Evolutionary conservation across 1,139 yeast genomes (phyloP).

Genomic region (Protomyces macrosporus): DNA sequence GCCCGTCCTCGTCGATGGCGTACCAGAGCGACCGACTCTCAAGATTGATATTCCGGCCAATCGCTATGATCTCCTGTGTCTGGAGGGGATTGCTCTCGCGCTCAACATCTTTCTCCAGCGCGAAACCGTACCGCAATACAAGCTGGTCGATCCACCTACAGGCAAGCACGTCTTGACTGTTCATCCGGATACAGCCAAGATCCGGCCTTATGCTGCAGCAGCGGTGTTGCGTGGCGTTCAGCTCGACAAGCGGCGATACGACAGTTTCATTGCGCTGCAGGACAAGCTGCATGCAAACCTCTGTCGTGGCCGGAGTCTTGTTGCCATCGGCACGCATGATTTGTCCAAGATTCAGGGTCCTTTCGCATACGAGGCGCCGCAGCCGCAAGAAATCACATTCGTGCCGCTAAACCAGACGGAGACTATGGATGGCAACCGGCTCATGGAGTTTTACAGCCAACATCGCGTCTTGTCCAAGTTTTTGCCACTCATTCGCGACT

Average conservation of each 20-base stretch:
- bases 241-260: slow-evolving; percentile 79
- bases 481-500: slow-evolving; percentile 79
- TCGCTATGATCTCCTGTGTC: slow-evolving; percentile 94
- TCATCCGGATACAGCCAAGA: slow-evolving; percentile 45
- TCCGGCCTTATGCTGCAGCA: slow-evolving; percentile 92
- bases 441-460: slow-evolving; percentile 82
- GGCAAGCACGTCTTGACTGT: slow-evolving; percentile 9
- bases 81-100: slow-evolving; percentile 96
- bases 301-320: slow-evolving; percentile 94
- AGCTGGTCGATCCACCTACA: slow-evolving; percentile 51
- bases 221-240: slow-evolving; percentile 80
- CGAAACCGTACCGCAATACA: slow-evolving; percentile 59
- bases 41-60: slow-evolving; percentile 98
- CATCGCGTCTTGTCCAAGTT: slow-evolving; percentile 87
- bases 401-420: slow-evolving; percentile 80
- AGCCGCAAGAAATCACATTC: slow-evolving; percentile 72
- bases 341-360: slow-evolving; percentile 76
- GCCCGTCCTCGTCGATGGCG: slow-evolving; percentile 47
- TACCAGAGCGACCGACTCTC: slow-evolving; percentile 84
- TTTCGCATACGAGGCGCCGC: slow-evolving; percentile 79
- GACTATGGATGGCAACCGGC: slow-evolving; percentile 66
- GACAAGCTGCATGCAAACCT: slow-evolving; percentile 92
- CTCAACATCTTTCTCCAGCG: slow-evolving; percentile 83
- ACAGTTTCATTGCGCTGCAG: slow-evolving; percentile 90
- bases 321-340: slow-evolving; percentile 98